Evolutionary conservation across 169 alveolate species (phyloP), one percentile per base, ranked within the genome.

Genomic region (Amoebophrya sp.): DNA sequence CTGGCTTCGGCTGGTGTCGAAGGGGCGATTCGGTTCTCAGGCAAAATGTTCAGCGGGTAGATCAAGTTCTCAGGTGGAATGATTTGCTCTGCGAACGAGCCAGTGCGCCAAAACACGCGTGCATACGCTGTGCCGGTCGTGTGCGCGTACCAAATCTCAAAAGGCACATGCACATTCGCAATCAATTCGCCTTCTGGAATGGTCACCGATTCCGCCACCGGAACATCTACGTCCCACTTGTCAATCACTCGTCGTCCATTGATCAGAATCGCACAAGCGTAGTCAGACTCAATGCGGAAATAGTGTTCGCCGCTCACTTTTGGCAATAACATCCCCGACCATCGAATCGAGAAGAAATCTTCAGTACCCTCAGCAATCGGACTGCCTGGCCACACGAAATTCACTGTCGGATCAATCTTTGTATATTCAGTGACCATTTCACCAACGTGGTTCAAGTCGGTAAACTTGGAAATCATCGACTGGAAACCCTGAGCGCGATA

Each of bases 401-500:
- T 23, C 77, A 40, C 91, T 0, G 41, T 36, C 24, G 40, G 77
- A 24, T 89, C 91, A 18, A 29, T 41, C 24, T 54, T 1, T 3
- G 91, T 89, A 23, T 89, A 89, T 0, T 41, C 10, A 40, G 41
- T 40, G 77, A 89, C 77, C 91, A 26, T 41, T 18, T 14, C 91
- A 1, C 41, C 41, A 38, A 24, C n/a, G 76, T 89, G 91, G 1
- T 54, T 41, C 12, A 41, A 29, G n/a, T 89, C 91, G 12, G 77
- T 89, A 23, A 40, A 29, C 33, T 40, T 24, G 18, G 91, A 41
- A 33, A 89, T 54, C 91, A 89, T 23, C 40, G 91, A 89, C 76
- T 89, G 91, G 39, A 89, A 54, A 54, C 53, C 55, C 40, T 54
- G 55, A 33, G 91, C 41, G 77, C 91, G 91, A 76, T 40, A 89